Evolutionary conservation across 2,329 filamentous ascomycete species (phyloP).

Genomic region (Colletotrichum lindemuthianum): DNA sequence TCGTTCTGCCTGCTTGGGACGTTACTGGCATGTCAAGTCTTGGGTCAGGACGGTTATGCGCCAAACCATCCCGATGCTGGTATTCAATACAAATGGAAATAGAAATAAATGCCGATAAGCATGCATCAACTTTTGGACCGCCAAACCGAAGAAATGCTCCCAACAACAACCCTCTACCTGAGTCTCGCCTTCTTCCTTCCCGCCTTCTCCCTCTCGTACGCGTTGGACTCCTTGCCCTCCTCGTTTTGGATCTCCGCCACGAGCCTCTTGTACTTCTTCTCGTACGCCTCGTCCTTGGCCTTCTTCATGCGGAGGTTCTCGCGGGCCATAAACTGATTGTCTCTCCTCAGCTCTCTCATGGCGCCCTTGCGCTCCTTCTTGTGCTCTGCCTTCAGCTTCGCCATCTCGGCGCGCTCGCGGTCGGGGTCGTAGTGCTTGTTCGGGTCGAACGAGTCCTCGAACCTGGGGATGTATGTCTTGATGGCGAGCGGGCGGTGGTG

Average conservation of each 20-base stretch:
- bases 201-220: constrained; percentile 87
- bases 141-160: not conserved
- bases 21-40: not conserved
- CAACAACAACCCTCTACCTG: constrained; percentile 20
- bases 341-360: constrained; percentile 92
- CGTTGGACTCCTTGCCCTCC: constrained; percentile 86
- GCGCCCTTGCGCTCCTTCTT: constrained; percentile 96
- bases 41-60: not conserved
- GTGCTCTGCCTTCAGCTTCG: constrained; percentile 88
- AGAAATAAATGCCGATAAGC: constrained; percentile 25
- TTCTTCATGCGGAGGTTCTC: constrained; percentile 94
- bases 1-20: not conserved
- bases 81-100: constrained; percentile 29
- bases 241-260: constrained; percentile 96
- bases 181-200: constrained; percentile 72
- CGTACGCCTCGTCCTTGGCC: constrained; percentile 90
- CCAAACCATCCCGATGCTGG: constrained; percentile 14
- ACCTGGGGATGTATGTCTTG: constrained; percentile 89
- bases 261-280: constrained; percentile 93
- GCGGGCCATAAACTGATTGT: constrained; percentile 90
- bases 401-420: constrained; percentile 84
- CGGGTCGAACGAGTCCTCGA: constrained; percentile 94
- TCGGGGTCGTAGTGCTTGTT: constrained; percentile 98
- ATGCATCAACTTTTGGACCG: constrained; percentile 21
- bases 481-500: constrained; percentile 89